Conservation (phyloP, 2,329 filamentous ascomycete species). For the Tolypocladium album region DNA sequence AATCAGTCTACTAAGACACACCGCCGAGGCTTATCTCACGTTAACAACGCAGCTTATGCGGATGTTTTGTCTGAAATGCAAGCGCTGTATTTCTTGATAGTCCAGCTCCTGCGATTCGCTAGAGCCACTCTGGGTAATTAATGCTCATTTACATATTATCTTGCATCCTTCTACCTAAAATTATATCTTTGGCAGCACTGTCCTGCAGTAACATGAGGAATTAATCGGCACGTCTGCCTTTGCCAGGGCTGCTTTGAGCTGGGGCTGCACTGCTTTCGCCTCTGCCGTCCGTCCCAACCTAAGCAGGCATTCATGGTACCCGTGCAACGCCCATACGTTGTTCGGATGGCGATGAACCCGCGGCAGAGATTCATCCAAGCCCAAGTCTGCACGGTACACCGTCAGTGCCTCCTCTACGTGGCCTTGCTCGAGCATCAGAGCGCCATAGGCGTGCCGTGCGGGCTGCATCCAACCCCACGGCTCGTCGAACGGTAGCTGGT, state of each 20-base stretch:
- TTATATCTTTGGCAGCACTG: constrained; percentile 10
- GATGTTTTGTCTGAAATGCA: too few species aligned
- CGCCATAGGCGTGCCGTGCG: constrained; percentile 58
- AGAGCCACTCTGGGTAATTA: neutral
- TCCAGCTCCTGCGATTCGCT: neutral
- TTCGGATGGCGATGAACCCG: constrained; percentile 56
- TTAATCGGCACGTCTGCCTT: constrained; percentile 49
- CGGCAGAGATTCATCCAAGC: constrained; percentile 47
- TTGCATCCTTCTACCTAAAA: neutral
- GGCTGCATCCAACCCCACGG: constrained; percentile 78
- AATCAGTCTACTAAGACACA: too few species aligned
- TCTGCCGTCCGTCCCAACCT: constrained; percentile 33
- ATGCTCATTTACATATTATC: neutral
- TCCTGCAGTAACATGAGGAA: constrained; percentile 18
- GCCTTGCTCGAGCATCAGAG: constrained; percentile 57
- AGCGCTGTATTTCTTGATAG: neutral
- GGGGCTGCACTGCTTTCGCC: constrained; percentile 23
- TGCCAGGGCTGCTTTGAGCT: constrained; percentile 39
- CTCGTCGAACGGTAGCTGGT: constrained; percentile 57
- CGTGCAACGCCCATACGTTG: constrained; percentile 68
- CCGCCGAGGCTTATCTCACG: too few species aligned
- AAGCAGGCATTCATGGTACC: constrained; percentile 58
- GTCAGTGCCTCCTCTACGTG: constrained; percentile 41
- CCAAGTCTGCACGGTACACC: constrained; percentile 52
- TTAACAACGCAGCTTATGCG: too few species aligned